phyloP scores from a whole-genome alignment of 345 rosid genomes.

The Aquilaria sinensis region DNA sequence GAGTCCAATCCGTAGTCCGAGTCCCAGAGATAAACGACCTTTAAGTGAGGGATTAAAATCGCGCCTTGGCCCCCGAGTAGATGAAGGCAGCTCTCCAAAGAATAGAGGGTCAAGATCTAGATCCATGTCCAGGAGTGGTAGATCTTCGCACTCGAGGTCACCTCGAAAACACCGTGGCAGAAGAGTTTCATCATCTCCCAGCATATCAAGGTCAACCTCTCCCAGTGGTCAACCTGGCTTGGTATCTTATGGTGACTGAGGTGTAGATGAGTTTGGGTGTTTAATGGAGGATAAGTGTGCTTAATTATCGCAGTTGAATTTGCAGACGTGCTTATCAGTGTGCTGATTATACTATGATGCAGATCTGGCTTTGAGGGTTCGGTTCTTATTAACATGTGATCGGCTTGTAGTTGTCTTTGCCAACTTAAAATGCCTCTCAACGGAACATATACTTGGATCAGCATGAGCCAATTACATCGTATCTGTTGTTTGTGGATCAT shows the following conservation, averaged over 20 bases:
- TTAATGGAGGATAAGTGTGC: too few species aligned
- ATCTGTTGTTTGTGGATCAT: too few species aligned
- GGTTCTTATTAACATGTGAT: too few species aligned
- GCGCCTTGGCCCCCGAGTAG: constrained; percentile 54
- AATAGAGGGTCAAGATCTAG: constrained; percentile 29
- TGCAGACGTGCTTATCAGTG: too few species aligned
- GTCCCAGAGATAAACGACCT: constrained; percentile 52
- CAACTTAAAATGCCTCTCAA: too few species aligned
- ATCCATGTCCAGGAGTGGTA: constrained; percentile 29
- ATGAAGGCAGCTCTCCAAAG: constrained; percentile 26
- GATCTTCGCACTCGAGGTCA: constrained; percentile 36
- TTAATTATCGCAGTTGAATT: too few species aligned
- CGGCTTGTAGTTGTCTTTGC: too few species aligned
- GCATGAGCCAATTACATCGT: too few species aligned
- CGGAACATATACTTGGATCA: too few species aligned
- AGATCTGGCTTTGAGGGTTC: too few species aligned
- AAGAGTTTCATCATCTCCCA: constrained; percentile 27
- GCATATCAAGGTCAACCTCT: constrained; percentile 56
- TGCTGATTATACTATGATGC: too few species aligned
- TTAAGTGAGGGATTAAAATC: constrained; percentile 65
- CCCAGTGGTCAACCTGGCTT: constrained; percentile 61
- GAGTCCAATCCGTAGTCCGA: constrained; percentile 54
- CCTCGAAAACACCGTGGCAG: constrained; percentile 26
- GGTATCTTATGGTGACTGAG: constrained; percentile 80
- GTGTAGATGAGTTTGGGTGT: too few species aligned